These are phyloP conservation scores for Neostapfia colusana DNA, from an alignment of 176 grass and related monocot species.

Conservation along the genomic window DNA sequence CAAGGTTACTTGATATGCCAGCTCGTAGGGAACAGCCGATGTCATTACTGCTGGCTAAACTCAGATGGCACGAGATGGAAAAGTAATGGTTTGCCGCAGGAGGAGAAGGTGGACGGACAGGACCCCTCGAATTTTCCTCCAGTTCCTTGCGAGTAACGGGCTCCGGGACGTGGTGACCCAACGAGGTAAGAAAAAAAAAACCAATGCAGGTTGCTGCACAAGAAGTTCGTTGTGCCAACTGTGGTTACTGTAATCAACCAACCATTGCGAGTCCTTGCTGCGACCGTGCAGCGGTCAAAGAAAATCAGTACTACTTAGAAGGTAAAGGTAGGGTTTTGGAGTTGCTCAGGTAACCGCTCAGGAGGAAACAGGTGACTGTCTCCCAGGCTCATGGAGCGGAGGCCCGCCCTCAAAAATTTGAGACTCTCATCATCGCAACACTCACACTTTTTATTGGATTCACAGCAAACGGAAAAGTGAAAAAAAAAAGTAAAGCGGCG, in stretches of 20 bases:
- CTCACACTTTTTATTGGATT: background rate
- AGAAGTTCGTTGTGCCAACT: no score
- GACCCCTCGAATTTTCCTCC: conserved; percentile 82
- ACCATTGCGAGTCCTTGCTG: no score
- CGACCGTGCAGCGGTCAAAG: no score
- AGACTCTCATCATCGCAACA: conserved; percentile 49
- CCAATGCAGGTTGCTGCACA: no score
- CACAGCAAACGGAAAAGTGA: no score
- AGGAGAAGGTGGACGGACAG: conserved; percentile 72
- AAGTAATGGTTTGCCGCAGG: conserved; percentile 29
- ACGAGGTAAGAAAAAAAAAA: conserved; percentile 48
- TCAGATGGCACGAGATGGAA: no score
- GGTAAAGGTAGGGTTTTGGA: background rate
- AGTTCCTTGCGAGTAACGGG: conserved; percentile 86
- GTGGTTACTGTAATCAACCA: no score
- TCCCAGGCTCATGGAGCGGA: conserved; percentile 47
- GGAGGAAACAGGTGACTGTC: conserved; percentile 48
- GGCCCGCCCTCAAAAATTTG: conserved; percentile 21
- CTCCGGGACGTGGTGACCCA: conserved; percentile 86
- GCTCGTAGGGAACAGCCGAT: no score
- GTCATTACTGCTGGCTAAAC: no score
- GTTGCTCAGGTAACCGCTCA: conserved; percentile 94
- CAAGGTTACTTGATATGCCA: conserved; percentile 68
- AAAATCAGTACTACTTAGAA: no score
- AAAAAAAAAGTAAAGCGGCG: accelerated